Conservation (phyloP, 768 basidiomycete genomes). For the Phanerodontia chrysosporium region DNA sequence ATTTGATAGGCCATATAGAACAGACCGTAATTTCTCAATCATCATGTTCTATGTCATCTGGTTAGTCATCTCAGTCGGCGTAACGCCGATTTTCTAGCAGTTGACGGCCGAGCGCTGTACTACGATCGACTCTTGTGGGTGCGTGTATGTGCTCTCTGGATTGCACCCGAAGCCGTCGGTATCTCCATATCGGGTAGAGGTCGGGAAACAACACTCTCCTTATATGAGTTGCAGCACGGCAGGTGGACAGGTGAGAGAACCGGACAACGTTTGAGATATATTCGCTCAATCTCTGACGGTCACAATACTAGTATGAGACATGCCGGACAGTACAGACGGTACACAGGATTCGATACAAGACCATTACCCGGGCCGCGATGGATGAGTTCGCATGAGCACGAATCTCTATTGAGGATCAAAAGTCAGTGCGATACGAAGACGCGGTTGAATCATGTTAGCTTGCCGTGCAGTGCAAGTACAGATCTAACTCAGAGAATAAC, state of each 20-base stretch:
- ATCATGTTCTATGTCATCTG: not conserved
- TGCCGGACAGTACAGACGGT: not conserved
- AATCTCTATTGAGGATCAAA: too few relatives aligned
- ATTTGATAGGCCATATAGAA: not conserved
- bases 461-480: not conserved
- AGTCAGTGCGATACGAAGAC: too few relatives aligned
- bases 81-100: not conserved
- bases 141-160: not conserved
- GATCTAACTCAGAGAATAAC: conserved; percentile 4
- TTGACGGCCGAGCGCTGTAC: not conserved
- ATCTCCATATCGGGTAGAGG: not conserved
- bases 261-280: not conserved
- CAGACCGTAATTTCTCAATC: not conserved
- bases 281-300: too few relatives aligned
- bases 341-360: not conserved
- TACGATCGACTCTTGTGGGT: not conserved
- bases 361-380: too few relatives aligned
- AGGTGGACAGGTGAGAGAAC: not conserved
- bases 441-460: not conserved
- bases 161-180: not conserved
- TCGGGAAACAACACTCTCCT: not conserved
- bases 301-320: too few relatives aligned
- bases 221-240: too few relatives aligned
- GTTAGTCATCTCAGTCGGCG: not conserved
- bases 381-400: not conserved